These are phyloP conservation scores for Tausonia pullulans DNA, from an alignment of 1,284 basidiomycete genomes.

Conservation along the genomic window DNA sequence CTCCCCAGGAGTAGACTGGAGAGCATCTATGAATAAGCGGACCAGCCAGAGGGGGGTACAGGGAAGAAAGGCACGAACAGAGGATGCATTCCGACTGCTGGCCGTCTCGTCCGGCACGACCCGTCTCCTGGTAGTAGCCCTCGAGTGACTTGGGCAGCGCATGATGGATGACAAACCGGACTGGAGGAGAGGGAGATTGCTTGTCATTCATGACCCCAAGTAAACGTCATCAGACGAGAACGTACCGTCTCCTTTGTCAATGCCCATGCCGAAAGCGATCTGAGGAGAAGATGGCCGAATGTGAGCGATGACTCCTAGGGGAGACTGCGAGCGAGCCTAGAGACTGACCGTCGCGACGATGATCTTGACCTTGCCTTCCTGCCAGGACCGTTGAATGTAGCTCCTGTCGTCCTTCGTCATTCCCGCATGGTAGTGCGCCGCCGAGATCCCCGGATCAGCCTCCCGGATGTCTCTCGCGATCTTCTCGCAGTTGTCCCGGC, in stretches of 20 bases:
- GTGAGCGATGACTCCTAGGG: conserved; percentile 8
- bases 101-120: conserved; percentile 71
- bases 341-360: conserved; percentile 72
- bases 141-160: conserved; percentile 58
- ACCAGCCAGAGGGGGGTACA: background rate
- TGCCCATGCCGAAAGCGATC: conserved; percentile 95
- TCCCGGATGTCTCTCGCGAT: conserved; percentile 56
- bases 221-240: background rate
- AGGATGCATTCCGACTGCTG: conserved; percentile 51
- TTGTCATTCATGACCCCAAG: background rate
- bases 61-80: conserved; percentile 28
- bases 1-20: conserved; percentile 47
- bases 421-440: conserved; percentile 78
- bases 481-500: conserved; percentile 63
- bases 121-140: conserved; percentile 74
- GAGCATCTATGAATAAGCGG: background rate
- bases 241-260: conserved; percentile 73
- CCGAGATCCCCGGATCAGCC: conserved; percentile 41
- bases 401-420: conserved; percentile 57
- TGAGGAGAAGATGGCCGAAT: conserved; percentile 24
- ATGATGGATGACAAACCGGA: conserved; percentile 67
- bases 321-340: background rate
- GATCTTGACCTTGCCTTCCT: conserved; percentile 56
- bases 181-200: conserved; percentile 33
- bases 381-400: conserved; percentile 61